Evolutionary conservation across 768 basidiomycete genomes (phyloP).

Genomic region (Trametes punicea): DNA sequence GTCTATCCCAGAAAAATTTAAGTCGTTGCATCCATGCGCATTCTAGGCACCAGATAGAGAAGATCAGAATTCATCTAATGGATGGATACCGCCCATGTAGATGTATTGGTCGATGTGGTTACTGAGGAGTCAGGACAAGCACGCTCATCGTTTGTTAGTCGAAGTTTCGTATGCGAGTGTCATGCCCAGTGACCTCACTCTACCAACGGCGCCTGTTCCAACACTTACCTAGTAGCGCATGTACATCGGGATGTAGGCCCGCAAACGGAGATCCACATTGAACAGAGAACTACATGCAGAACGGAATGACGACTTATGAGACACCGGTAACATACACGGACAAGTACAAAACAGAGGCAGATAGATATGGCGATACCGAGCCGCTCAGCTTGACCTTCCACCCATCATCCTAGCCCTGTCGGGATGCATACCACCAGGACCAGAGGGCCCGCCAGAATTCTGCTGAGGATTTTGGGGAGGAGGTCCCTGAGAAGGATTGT

Average conservation of each 20-base stretch:
- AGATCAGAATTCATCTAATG: neutral
- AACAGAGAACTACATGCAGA: neutral
- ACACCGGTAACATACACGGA: slow-evolving; percentile 1
- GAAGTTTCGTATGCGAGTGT: neutral
- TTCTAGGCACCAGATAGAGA: neutral
- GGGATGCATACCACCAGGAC: slow-evolving; percentile 77
- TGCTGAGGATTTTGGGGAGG: slow-evolving; percentile 34
- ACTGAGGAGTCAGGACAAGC: neutral
- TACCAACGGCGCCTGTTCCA: neutral
- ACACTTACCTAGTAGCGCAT: no score
- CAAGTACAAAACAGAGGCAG: neutral
- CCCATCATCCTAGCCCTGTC: slow-evolving; percentile 82
- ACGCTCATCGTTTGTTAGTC: neutral
- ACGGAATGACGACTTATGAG: neutral
- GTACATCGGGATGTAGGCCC: no score
- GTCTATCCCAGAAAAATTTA: slow-evolving; percentile 4
- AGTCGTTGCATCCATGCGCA: slow-evolving; percentile 10
- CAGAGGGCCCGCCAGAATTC: slow-evolving; percentile 31
- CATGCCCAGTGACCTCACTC: slow-evolving; percentile 3
- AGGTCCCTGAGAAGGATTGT: slow-evolving; percentile 26
- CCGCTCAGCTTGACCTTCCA: slow-evolving; percentile 22
- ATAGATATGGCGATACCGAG: neutral
- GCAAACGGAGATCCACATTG: no score
- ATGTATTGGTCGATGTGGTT: neutral
- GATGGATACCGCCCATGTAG: slow-evolving; percentile 7